Base-by-base conservation (phyloP, 768 basidiomycete genomes). In the Amanita muscaria region DNA sequence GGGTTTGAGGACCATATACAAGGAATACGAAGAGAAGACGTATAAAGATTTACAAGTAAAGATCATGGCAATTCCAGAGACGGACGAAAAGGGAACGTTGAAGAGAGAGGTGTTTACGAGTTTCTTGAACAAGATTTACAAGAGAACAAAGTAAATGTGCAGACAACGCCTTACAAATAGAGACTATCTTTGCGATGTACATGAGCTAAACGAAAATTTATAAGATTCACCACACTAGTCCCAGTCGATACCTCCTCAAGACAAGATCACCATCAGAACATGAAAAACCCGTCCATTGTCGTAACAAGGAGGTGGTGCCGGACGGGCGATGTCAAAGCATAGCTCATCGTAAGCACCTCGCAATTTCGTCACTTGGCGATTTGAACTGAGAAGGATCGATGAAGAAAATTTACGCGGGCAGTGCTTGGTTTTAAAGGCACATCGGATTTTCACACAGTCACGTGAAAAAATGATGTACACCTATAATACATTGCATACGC, bases 101-200 rank as follows among this genome's bases (percentile, higher is more conserved):
- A 76, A 64, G 57, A 64, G 68, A 42, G 80, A 79, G 49, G 84
- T 96, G 47, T 94, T 97, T 64, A 73, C 71, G 49, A 80, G 74
- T 54, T 97, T 96, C 69, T 65, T 98, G 59, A 73, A 75, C 49
- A 98, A 98, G 73, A 93, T 98, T 27, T 77, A 80, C 54, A 72
- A 72, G 62, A 29, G 44, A n/a, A 45, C 44, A 23, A 45, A 45
- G 29, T 45, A 27, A 41, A n/a, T n/a, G n/a, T n/a, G n/a, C n/a
- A n/a, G n/a, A n/a, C n/a, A n/a, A n/a, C n/a, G n/a, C n/a, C n/a
- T n/a, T n/a, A n/a, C n/a, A n/a, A n/a, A n/a, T n/a, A n/a, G n/a
- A n/a, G n/a, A n/a, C n/a, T 29, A 29, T 29, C 27, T 29, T 12
- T 6, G 27, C 27, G 27, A 6, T 29, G 27, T 12, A 29, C 27